Evolutionary conservation across 2,329 filamentous ascomycete genomes (phyloP).

Genomic region (Westerdykella sp.): DNA sequence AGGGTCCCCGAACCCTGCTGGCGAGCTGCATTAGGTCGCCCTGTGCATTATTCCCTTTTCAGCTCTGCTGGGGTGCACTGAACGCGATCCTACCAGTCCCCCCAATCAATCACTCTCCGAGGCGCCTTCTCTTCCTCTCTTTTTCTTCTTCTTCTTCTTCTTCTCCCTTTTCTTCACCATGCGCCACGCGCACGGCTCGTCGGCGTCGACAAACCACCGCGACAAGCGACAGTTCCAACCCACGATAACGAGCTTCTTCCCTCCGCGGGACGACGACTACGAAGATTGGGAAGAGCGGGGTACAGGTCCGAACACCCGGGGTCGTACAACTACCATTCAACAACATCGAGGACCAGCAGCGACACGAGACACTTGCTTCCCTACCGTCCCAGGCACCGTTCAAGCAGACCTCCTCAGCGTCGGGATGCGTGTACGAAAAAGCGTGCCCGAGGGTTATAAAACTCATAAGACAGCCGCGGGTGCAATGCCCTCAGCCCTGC

Average conservation of each 20-base stretch:
- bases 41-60: slow-evolving; percentile 6
- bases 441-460: slow-evolving; percentile 90
- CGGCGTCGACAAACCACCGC: slow-evolving; percentile 20
- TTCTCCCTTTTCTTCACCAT: slow-evolving; percentile 10
- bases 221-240: slow-evolving; percentile 43
- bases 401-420: slow-evolving; percentile 84
- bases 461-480: slow-evolving; percentile 48
- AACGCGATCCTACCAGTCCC: not conserved
- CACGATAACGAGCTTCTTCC: slow-evolving; percentile 42
- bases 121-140: not conserved
- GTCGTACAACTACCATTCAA: slow-evolving; percentile 7
- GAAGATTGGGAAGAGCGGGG: slow-evolving; percentile 15
- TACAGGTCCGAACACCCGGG: slow-evolving; percentile 21
- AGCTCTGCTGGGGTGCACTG: slow-evolving; percentile 1
- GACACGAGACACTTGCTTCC: slow-evolving; percentile 26
- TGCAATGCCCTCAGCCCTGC: slow-evolving; percentile 4
- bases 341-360: slow-evolving; percentile 8
- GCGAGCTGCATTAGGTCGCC: not conserved
- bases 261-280: slow-evolving; percentile 16
- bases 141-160: not conserved
- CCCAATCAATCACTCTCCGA: slow-evolving; percentile 4
- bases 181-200: slow-evolving; percentile 10
- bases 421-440: slow-evolving; percentile 91
- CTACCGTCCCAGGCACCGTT: slow-evolving; percentile 56
- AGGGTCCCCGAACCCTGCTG: slow-evolving; percentile 3